Evolutionary conservation across 345 rosid species (phyloP), one percentile per base, ranked within the genome.

Genomic region (Hibiscus mutabilis): DNA sequence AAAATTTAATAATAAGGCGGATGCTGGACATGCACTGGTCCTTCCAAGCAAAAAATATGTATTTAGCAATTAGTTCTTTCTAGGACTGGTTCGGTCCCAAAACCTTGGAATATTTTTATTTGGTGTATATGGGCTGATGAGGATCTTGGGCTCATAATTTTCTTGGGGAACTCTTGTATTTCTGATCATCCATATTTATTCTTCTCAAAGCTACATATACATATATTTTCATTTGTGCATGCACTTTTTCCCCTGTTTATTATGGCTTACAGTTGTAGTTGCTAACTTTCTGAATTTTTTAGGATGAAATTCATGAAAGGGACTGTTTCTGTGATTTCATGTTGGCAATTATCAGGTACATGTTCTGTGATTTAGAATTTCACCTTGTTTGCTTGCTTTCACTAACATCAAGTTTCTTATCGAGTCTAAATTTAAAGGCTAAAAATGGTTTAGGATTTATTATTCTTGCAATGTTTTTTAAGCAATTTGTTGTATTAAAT

Each of bases 251-350:
- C 25, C 11, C 19, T 78, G 14, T 35, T 76, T 81, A 14, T 66
- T 60, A 66, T 72, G 68, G 63, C 53, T 55, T 65, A 56, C 60
- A 29, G 33, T 74, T 72, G 68, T 24, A 69, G 58, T 81, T 69
- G 75, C 72, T 60, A 27, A 70, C 76, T 81, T 72, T 79, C 75
- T 72, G 19, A 21, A 59, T 24, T 70, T 77, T 81, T 81, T 79
- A 94, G 98, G 98, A 94, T 83, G 98, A 94, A 85, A 87, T 91
- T 72, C 98, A 94, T 79, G 98, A 94, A 82, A 88, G 98, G 79
- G 97, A 94, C 81, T 83, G 93, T 82, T 89, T 81, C 82, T 90
- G 93, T 19, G 98, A 94, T 86, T 85, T 94, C 81, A 88, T 90
- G 84, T 74, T 94, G 86, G 89, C 97, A 73, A 88, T 91, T 71